Base-by-base conservation (phyloP, 2,329 filamentous ascomycete genomes). In the Fragosphaeria purpurea region DNA sequence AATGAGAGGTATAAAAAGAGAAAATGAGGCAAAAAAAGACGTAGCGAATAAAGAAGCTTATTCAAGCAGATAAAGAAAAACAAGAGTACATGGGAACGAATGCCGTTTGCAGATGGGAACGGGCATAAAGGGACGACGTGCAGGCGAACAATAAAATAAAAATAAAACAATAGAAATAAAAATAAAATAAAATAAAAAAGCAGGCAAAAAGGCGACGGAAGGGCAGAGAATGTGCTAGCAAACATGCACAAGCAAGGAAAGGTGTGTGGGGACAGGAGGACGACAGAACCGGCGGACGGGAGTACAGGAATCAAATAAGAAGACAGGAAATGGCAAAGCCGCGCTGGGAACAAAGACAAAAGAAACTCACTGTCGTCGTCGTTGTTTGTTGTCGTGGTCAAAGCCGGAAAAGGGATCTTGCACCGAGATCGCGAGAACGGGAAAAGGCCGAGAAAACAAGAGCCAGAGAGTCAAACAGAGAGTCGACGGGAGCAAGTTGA, bases 211-310 rank as follows among this genome's bases (percentile, higher is more conserved):
- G 45, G 41, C n/a, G 45, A 56, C 31, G 50, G 54, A 54, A 51
- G 37, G 47, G 41, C 40, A 52, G 38, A 55, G 53, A 53, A 53
- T 46, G 47, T 55, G 49, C 50, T 54, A 53, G 51, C 11, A 41
- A 38, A 43, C 12, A 35, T 11, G 6, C 7, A 33, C 5, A 3
- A 35, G 45, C 31, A 41, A 31, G 32, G 48, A 46, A 12, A 37
- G n/a, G n/a, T 8, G 9, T 4, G 33, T 10, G n/a, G 44, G 32
- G 12, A 12, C 39, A 12, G n/a, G 42, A 40, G 35, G 41, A 31
- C 6, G 41, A 10, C 35, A 41, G 32, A 34, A 37, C 22, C 10
- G 47, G 47, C 34, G 13, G 8, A 13, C 9, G 30, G 13, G 34
- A 5, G 35, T 13, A 46, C n/a, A 46, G 4, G 33, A 22, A 22